Evolutionary conservation across 352 stramenopile genomes (phyloP), one percentile per base, ranked within the genome.

Genomic region (Aphanomyces cochlioides): DNA sequence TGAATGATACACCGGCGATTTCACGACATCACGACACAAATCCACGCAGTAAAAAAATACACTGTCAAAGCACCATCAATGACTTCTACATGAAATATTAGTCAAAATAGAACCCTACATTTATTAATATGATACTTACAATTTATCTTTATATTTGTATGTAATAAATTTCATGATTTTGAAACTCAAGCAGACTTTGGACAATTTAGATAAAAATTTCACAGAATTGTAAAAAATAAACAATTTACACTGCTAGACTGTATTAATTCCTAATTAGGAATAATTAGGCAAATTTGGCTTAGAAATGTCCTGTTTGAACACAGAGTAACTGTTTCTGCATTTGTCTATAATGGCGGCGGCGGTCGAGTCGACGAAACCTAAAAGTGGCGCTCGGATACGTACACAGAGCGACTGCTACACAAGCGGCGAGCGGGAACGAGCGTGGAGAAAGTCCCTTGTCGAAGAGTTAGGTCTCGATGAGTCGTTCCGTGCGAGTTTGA

Each of bases 351-450:
- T 41, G 54, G 34, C 34, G 21, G 28, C 54, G 50, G n/a, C 50
- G 50, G n/a, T 10, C 8, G 37, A n/a, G 13, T 61, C 54, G 19
- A 39, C 17, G 34, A 61, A 28, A 28, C 28, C 28, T 28, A 28
- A 58, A 36, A 36, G 15, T 19, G 50, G 28, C 28, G 19, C 54
- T 7, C 54, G 54, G 8, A 41, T 61, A 40, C 7, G 64, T 13
- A 70, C 64, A 45, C 64, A 70, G 40, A 70, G 64, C 48, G 64
- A 70, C 40, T 70, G 64, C 64, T 70, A 70, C 64, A 70, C 64
- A 43, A 70, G 64, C 34, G 64, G 64, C 13, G 64, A 70, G 54
- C 45, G 64, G 8, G 64, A 70, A 39, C 48, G 64, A 2, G 64
- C 64, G 40, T 70, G 61, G 61, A 15, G 64, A 38, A 47, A 45